phyloP scores from a whole-genome alignment of 805 yeast species.

The Wickerhamiella shivajii region DNA sequence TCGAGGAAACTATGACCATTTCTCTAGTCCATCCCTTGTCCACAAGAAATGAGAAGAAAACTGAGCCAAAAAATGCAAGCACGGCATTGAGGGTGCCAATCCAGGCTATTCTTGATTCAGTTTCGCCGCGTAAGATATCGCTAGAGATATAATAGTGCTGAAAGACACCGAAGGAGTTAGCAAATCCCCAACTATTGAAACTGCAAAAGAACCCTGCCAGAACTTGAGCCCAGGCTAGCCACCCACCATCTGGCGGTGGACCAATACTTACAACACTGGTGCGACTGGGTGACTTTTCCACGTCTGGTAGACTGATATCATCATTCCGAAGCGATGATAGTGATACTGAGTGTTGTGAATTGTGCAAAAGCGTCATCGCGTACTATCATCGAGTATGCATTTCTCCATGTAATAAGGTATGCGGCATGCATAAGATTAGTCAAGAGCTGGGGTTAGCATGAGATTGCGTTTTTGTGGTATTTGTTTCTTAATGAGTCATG shows the following conservation, averaged over 20 bases:
- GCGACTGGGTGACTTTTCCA: no score
- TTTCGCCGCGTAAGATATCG: slow-evolving; percentile 4
- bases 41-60: slow-evolving; percentile 22
- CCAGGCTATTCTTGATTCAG: slow-evolving; percentile 18
- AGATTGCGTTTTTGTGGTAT: no score
- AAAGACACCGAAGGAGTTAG: slow-evolving; percentile 19
- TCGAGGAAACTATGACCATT: slow-evolving; percentile 17
- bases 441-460: no score
- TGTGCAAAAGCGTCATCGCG: no score
- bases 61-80: slow-evolving; percentile 12
- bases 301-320: no score
- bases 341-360: no score
- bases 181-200: slow-evolving; percentile 19
- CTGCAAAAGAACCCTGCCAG: slow-evolving; percentile 15
- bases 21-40: slow-evolving; percentile 20
- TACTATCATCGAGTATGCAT: no score
- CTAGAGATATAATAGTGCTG: slow-evolving; percentile 15
- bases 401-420: no score
- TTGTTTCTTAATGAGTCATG: no score
- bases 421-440: no score
- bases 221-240: slow-evolving; percentile 19
- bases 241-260: slow-evolving; percentile 20
- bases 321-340: no score
- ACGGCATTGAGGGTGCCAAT: slow-evolving; percentile 15
- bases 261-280: slow-evolving; percentile 5